Evolutionary conservation across 2,329 filamentous ascomycete genomes (phyloP), one percentile per base, ranked within the genome.

Genomic region (Neopestalotiopsis sp.): DNA sequence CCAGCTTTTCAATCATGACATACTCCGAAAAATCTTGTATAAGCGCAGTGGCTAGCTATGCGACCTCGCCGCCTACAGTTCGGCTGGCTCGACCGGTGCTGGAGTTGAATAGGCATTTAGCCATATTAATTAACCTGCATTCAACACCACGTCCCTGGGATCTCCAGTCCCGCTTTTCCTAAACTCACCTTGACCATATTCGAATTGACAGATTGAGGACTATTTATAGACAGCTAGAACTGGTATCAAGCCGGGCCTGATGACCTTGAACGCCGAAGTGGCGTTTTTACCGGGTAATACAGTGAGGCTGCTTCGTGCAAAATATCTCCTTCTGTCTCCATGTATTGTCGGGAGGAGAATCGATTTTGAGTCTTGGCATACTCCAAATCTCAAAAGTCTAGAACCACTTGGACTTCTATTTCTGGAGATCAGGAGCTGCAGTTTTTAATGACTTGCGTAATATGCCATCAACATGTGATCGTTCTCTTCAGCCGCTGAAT

Each of bases 81-180:
- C 13, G 32, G 38, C 52, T 17, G 5, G 17, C 65, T 67, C 42
- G 32, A 66, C 28, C 63, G 20, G 45, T 57, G 20, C n/a, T 57
- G 52, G 32, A 52, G 1, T 6, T 59, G 32, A 14, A 30, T 6
- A 14, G 65, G 14, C n/a, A 67, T 67, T 67, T 67, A 67, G 65
- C 65, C 65, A 67, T 67, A 67, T 67, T 67, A 67, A 67, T 67
- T 67, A 67, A 34, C 65, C 65, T 45, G 56, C 65, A 49, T 20
- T 56, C 65, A 67, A 49, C 65, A 42, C 65, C 65, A 67, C 34
- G 56, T 40, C 56, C 32, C 56, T 52, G 65, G 65, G 30, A 67
- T 40, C 34, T 34, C 59, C 10, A 62, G 30, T 62, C 59, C 28
- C 28, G 59, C 59, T 24, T 42, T 34, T 20, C 59, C n/a, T 20